Base-by-base conservation (phyloP, 805 yeast genomes). In the Barnettozyma californica region DNA sequence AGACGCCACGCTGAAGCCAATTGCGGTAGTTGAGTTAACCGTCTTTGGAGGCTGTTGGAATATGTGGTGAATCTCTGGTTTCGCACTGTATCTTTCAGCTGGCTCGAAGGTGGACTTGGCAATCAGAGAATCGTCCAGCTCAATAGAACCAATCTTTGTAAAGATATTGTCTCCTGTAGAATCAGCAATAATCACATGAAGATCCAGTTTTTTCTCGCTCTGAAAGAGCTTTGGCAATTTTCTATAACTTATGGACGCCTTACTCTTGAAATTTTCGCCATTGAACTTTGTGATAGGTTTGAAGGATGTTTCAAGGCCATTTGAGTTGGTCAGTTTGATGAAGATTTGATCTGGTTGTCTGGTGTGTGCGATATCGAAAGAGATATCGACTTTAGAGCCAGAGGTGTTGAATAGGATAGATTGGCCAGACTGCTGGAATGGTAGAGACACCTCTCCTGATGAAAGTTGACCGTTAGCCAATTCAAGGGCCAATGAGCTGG, bases 1-100 rank as follows among this genome's bases (percentile, higher is more conserved):
- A 5, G 61, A 54, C 3, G 53, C 26, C 1, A 49, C 27, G 2
- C 59, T 50, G 45, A 61, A 61, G 0, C 38, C 34, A 14, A 58
- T 4, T 1, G 65, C 59, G 35, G 60, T 50, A 3, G 29, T 14
- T 2, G 58, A 6, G 41, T 51, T 50, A 6, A 59, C 64, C 1
- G 54, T 51, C 47, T 53, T 52, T 47, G 61, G 58, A 9, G 62
- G 41, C 16, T 45, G 25, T 21, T 55, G 48, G 53, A 61, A 61
- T 29, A 61, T 53, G 48, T 61, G 64, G 40, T 55, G 58, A 44
- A 61, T 61, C 47, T 61, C 65, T 11, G 58, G 58, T 47, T 56
- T 53, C 14, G 53, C 40, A 9, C 52, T 59, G 36, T 56, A 59
- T 48, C 53, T 59, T 35, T 52, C 50, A 9, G 58, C 43, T 35